Conservation (phyloP, 2,329 filamentous ascomycete species). For the Colletotrichum higginsianum region DNA sequence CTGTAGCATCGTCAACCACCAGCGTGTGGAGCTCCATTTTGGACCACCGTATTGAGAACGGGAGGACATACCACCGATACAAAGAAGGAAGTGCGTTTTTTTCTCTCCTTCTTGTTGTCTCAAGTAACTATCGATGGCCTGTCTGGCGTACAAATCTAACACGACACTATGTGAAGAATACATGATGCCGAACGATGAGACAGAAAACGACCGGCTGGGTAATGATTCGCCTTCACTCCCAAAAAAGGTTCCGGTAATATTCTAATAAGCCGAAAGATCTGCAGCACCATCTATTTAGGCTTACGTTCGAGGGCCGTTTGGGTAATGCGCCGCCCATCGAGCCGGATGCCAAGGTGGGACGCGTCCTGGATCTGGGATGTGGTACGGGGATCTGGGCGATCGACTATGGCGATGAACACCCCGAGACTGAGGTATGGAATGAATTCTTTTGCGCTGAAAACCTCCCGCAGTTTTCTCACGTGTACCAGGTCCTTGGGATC, state of each 20-base stretch:
- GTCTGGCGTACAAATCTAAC: no score
- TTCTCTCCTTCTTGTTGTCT: no score
- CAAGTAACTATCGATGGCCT: no score
- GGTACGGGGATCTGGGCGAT: conserved; percentile 47
- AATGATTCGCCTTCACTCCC: background rate
- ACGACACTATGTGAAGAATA: conserved; percentile 20
- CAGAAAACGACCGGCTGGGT: conserved; percentile 35
- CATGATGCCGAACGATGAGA: conserved; percentile 29
- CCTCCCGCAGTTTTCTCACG: background rate
- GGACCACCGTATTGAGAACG: conserved; percentile 16
- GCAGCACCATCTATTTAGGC: conserved; percentile 11
- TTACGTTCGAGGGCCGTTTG: background rate
- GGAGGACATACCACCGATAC: conserved; percentile 15
- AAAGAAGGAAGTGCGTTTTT: conserved; percentile 17
- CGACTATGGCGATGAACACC: conserved; percentile 54
- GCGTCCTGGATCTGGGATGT: background rate
- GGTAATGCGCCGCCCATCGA: conserved; percentile 15
- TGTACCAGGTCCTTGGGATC: conserved; percentile 51
- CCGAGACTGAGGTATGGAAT: conserved; percentile 44
- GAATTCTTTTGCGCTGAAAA: conserved; percentile 31
- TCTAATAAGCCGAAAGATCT: background rate
- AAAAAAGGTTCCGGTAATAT: no score
- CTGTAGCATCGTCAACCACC: background rate
- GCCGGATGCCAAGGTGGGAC: background rate
- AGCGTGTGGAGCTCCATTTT: conserved; percentile 12